Evolutionary conservation across 2,329 filamentous ascomycete genomes (phyloP).

Genomic region (Arachnomyces sp.): DNA sequence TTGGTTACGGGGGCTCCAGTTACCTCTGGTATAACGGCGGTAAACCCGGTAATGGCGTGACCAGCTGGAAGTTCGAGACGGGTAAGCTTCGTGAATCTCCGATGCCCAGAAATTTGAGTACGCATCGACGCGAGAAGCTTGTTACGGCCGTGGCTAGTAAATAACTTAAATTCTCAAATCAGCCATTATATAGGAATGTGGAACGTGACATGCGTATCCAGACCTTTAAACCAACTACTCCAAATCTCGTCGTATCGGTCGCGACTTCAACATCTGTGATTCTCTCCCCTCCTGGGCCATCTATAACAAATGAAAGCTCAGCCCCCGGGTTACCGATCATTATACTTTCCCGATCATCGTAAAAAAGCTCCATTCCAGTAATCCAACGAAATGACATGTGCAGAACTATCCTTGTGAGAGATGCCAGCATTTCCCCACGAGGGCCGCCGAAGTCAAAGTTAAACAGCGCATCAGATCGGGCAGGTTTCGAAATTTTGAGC

Average conservation of each 20-base stretch:
- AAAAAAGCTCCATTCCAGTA: slow-evolving; percentile 2
- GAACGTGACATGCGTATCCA: neutral
- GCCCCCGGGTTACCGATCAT: neutral
- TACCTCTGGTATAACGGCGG: too few species aligned
- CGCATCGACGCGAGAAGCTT: slow-evolving; percentile 1
- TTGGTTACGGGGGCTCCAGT: too few species aligned
- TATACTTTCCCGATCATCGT: neutral
- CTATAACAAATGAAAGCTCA: slow-evolving; percentile 3
- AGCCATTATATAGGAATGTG: neutral
- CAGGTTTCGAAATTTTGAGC: too few species aligned
- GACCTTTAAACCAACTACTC: slow-evolving; percentile 2
- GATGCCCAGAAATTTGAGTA: too few species aligned
- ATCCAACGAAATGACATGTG: slow-evolving; percentile 1
- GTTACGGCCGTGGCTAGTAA: slow-evolving; percentile 1
- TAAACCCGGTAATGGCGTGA: too few species aligned
- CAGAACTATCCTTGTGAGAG: slow-evolving; percentile 2
- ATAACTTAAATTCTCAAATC: neutral
- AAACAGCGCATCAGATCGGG: too few species aligned
- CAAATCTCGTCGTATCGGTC: neutral
- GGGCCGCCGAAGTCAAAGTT: slow-evolving; percentile 4
- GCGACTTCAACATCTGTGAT: slow-evolving; percentile 1
- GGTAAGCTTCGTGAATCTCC: too few species aligned
- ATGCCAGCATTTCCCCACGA: neutral
- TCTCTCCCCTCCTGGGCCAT: slow-evolving; percentile 5
- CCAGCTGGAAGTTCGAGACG: too few species aligned